Percentiles rank a stretch among this genome's conserved stretches.
These are phyloP conservation scores for Eudorina sp. DNA, from an alignment of 139 green algal genomes.

Conservation along the genomic window DNA sequence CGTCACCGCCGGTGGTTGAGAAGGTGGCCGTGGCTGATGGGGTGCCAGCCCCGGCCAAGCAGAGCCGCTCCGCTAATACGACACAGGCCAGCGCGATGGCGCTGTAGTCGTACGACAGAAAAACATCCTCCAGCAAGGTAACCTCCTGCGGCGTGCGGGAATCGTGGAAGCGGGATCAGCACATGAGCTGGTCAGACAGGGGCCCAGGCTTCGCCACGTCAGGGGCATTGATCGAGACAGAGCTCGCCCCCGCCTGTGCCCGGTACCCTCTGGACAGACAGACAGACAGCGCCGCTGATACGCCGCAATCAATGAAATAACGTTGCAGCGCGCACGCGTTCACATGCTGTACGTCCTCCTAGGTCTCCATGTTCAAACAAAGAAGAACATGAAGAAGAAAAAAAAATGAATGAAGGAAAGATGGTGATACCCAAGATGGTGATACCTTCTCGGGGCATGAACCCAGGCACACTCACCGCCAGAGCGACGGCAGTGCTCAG, in stretches of 20 bases:
- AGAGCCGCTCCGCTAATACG: not conserved
- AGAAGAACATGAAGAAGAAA: too few species aligned
- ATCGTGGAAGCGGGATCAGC: too few species aligned
- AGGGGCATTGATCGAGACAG: not conserved
- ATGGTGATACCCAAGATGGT: not conserved
- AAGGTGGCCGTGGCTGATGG: not conserved
- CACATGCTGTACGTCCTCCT: too few species aligned
- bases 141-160: not conserved
- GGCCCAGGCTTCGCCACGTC: not conserved
- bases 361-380: too few species aligned
- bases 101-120: constrained; percentile 24
- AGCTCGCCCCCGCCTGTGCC: too few species aligned
- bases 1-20: not conserved
- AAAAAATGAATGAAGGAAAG: too few species aligned
- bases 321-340: not conserved
- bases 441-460: too few species aligned
- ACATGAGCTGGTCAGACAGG: not conserved
- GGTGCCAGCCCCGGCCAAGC: not conserved
- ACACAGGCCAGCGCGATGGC: constrained; percentile 11
- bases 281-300: too few species aligned
- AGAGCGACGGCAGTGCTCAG: not conserved
- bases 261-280: too few species aligned
- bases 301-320: too few species aligned
- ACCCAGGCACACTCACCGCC: not conserved
- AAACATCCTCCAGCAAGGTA: not conserved